Percentiles rank a stretch among this genome's conserved stretches.
These are phyloP conservation scores for Bonnemaisonia californica DNA, from an alignment of 31 red algal species.

Conservation along the genomic window DNA sequence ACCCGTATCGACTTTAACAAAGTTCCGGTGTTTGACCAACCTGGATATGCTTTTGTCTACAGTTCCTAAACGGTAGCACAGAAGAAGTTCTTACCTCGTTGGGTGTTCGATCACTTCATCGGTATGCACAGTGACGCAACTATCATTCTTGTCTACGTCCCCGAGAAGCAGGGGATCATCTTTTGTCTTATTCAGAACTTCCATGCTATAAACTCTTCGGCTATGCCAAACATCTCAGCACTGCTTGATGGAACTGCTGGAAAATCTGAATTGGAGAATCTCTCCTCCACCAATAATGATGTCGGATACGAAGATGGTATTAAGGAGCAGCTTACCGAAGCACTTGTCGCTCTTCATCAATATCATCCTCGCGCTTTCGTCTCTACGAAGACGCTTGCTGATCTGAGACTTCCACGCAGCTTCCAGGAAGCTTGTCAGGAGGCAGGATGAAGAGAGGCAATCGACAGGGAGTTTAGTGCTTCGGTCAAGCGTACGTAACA, in stretches of 20 bases:
- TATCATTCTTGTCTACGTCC: neutral
- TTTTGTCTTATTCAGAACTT: neutral
- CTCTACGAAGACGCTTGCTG: too few relatives aligned
- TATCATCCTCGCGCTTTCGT: too few relatives aligned
- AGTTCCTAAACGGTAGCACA: neutral
- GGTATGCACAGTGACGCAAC: slow-evolving; percentile 26
- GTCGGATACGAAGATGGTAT: too few relatives aligned
- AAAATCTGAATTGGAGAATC: neutral
- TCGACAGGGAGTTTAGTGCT: neutral
- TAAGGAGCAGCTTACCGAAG: too few relatives aligned
- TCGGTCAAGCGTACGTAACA: neutral
- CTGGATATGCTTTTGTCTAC: slow-evolving; percentile 1
- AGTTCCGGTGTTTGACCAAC: neutral
- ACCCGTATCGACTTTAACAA: neutral
- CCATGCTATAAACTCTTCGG: neutral
- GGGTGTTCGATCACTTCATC: slow-evolving; percentile 13
- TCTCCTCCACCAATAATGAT: too few relatives aligned
- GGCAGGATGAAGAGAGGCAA: too few relatives aligned
- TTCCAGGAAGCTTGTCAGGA: too few relatives aligned
- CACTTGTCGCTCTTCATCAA: too few relatives aligned
- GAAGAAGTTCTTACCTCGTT: neutral
- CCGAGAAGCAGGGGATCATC: neutral
- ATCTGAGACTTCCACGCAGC: too few relatives aligned
- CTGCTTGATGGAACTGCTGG: neutral
- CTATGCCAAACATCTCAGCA: neutral